A percentile compares a stretch with the other conserved stretches of the same genome.
Evolutionary conservation across 2,329 filamentous ascomycete species (phyloP).

Genomic region (Penicillium nordicum): DNA sequence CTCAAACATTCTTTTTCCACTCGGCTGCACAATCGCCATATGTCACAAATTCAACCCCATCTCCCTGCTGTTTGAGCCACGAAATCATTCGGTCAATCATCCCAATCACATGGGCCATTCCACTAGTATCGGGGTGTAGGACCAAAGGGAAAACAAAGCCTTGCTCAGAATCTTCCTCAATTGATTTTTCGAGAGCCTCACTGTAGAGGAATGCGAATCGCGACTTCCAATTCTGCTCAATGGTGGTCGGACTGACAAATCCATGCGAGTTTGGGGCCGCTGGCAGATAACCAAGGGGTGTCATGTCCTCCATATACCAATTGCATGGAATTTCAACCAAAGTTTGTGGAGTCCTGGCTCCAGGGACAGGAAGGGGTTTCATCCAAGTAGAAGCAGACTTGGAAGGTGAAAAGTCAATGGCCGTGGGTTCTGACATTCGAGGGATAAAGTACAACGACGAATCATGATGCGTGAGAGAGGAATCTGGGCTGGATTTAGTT

Average conservation of each 20-base stretch:
- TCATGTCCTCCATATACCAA: conserved; percentile 49
- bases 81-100: conserved; percentile 53
- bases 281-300: conserved; percentile 46
- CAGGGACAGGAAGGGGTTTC: conserved; percentile 35
- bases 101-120: conserved; percentile 59
- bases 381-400: conserved; percentile 44
- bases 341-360: conserved; percentile 21
- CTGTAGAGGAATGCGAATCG: conserved; percentile 53
- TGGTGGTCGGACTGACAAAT: conserved; percentile 55
- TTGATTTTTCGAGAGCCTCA: conserved; percentile 31
- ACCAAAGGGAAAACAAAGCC: conserved; percentile 49
- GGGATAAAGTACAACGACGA: conserved; percentile 43
- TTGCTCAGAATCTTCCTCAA: conserved; percentile 31
- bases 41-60: conserved; percentile 32
- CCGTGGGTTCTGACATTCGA: conserved; percentile 33
- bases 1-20: conserved; percentile 21
- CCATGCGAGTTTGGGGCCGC: conserved; percentile 52
- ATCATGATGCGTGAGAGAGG: conserved; percentile 44
- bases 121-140: conserved; percentile 58
- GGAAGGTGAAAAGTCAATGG: conserved; percentile 43
- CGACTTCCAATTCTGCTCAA: conserved; percentile 61
- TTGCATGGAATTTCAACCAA: conserved; percentile 46
- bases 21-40: conserved; percentile 31
- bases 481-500: conserved; percentile 25
- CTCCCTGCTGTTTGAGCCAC: conserved; percentile 46